phyloP scores from a whole-genome alignment of 1,284 basidiomycete species.

The Mycosarcoma mackinlayi region DNA sequence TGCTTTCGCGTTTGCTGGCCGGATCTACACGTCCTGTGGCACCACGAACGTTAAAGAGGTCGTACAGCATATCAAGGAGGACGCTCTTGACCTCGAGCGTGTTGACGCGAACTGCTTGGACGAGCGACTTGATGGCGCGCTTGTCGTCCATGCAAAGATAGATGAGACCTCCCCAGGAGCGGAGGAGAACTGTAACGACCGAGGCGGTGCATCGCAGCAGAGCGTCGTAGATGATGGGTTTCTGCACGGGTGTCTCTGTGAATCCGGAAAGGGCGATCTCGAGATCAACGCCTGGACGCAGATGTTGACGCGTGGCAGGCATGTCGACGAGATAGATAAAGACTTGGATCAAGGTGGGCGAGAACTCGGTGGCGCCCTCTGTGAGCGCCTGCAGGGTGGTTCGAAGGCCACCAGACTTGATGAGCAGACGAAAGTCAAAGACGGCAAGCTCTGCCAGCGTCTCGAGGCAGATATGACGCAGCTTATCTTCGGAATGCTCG shows the following conservation, averaged over 20 bases:
- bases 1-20: slow-evolving; percentile 47
- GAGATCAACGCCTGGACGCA: slow-evolving; percentile 85
- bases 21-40: slow-evolving; percentile 33
- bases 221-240: slow-evolving; percentile 70
- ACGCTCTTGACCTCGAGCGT: slow-evolving; percentile 76
- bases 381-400: slow-evolving; percentile 85
- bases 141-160: slow-evolving; percentile 93
- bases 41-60: slow-evolving; percentile 76
- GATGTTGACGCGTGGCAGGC: slow-evolving; percentile 81
- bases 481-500: slow-evolving; percentile 90
- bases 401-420: slow-evolving; percentile 84
- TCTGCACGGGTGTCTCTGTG: slow-evolving; percentile 82
- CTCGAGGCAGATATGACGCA: slow-evolving; percentile 84
- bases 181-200: slow-evolving; percentile 82
- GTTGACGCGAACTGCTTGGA: slow-evolving; percentile 88
- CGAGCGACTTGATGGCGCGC: slow-evolving; percentile 83
- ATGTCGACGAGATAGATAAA: slow-evolving; percentile 88
- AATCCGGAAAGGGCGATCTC: slow-evolving; percentile 74
- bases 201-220: slow-evolving; percentile 80
- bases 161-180: slow-evolving; percentile 93
- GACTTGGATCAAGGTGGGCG: slow-evolving; percentile 82
- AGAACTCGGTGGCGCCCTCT: slow-evolving; percentile 86
- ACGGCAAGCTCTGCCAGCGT: slow-evolving; percentile 90
- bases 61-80: slow-evolving; percentile 90
- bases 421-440: slow-evolving; percentile 85